These are phyloP conservation scores for Wickerhamomyces bisporus DNA, from an alignment of 805 yeast species.

Conservation along the genomic window DNA sequence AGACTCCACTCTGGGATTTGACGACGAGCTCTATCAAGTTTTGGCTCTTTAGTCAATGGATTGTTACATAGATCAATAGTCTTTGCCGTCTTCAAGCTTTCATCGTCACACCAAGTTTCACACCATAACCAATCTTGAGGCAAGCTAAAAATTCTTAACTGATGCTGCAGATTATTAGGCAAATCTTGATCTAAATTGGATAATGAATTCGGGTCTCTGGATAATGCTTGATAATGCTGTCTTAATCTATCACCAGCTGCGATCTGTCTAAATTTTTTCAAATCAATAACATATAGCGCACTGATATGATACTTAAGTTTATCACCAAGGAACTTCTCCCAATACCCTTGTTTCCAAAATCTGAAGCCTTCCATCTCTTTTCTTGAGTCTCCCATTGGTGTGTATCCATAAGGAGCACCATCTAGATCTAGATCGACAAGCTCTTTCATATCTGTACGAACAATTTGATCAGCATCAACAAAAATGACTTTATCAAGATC, in stretches of 20 bases:
- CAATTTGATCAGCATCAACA: slow-evolving; percentile 83
- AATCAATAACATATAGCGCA: slow-evolving; percentile 79
- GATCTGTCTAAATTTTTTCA: slow-evolving; percentile 54
- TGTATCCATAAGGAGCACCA: slow-evolving; percentile 82
- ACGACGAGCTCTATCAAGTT: slow-evolving; percentile 68
- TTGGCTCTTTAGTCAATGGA: slow-evolving; percentile 76
- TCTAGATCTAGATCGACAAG: slow-evolving; percentile 62
- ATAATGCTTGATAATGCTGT: slow-evolving; percentile 75
- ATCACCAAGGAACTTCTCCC: slow-evolving; percentile 60
- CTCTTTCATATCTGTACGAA: slow-evolving; percentile 68
- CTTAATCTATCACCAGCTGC: slow-evolving; percentile 79
- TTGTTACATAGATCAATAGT: slow-evolving; percentile 83
- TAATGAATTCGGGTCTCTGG: slow-evolving; percentile 74
- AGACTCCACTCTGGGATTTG: slow-evolving; percentile 73
- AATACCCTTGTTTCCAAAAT: slow-evolving; percentile 93
- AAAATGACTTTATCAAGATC: slow-evolving; percentile 70
- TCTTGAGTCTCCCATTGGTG: slow-evolving; percentile 83
- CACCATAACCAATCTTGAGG: slow-evolving; percentile 91
- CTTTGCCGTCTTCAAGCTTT: slow-evolving; percentile 53
- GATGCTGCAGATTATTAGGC: slow-evolving; percentile 78
- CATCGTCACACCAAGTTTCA: slow-evolving; percentile 85
- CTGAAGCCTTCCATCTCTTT: slow-evolving; percentile 77
- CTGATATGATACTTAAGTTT: slow-evolving; percentile 65
- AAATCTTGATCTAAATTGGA: slow-evolving; percentile 88
- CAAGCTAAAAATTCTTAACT: slow-evolving; percentile 62